phyloP scores from a whole-genome alignment of 352 stramenopile genomes.

The Phytophthora crassamura region DNA sequence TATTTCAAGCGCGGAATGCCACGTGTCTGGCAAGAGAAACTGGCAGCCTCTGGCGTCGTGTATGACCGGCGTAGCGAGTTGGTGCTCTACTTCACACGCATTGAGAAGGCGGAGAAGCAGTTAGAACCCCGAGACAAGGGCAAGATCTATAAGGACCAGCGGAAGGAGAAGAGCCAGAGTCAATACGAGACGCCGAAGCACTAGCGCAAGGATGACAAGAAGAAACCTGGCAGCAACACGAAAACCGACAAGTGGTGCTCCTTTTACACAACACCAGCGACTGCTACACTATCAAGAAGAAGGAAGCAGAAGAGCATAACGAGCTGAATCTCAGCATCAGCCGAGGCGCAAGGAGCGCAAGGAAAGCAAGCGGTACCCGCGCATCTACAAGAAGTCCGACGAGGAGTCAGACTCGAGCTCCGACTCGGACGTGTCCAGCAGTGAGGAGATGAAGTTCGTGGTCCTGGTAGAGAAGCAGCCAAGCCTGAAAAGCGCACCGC shows the following conservation, averaged over 20 bases:
- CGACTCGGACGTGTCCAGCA: background rate
- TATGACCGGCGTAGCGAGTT: background rate
- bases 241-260: background rate
- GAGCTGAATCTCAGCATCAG: background rate
- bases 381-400: conserved; percentile 17
- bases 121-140: background rate
- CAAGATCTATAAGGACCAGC: background rate
- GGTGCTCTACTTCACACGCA: background rate
- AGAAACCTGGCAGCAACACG: too few species aligned
- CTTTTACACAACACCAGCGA: conserved; percentile 3
- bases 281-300: conserved; percentile 1
- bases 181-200: background rate
- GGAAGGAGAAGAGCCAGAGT: background rate
- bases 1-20: too few species aligned
- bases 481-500: background rate
- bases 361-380: background rate
- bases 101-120: background rate
- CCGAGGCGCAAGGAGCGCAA: background rate
- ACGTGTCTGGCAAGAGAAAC: background rate
- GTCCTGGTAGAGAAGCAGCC: background rate
- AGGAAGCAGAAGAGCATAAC: conserved; percentile 3
- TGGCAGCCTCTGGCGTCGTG: background rate
- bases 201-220: background rate
- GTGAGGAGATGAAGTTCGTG: background rate
- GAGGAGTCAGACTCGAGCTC: background rate